Base-by-base conservation (phyloP, 495 filamentous ascomycete species). In the Aspergillus carlsbadensis region DNA sequence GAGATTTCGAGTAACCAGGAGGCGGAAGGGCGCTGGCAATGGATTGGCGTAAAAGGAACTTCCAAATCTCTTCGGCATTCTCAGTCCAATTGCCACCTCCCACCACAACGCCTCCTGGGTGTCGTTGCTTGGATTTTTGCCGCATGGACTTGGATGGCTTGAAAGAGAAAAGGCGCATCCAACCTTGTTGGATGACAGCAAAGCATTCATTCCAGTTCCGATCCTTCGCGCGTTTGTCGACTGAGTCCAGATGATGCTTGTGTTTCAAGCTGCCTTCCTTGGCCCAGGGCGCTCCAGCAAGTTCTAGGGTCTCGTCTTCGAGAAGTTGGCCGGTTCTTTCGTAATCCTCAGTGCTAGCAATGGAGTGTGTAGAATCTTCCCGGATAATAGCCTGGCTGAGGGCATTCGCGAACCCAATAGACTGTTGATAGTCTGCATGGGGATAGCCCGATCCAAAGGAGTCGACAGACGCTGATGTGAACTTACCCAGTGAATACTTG, bases 1-100 rank as follows among this genome's bases (percentile, higher is more conserved):
- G 83, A 20, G 85, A 80, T 56, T 94, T 94, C 29, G 91, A 96
- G 70, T 96, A 98, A 14, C 94, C 94, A 2, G 92, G 92, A 1
- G 91, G 80, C 6, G 95, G 94, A 20, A 98, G 84, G 1, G 86
- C 86, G 45, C 89, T 94, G 14, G 94, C 94, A 59, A 98, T 91
- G 2, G 93, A 94, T 63, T 98, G 93, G 13, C 91, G 85, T 4
- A 99, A 83, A 14, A 90, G 83, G 71, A 97, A 97, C 47, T 88
- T 86, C 58, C 87, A 91, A 29, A 95, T 78, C 59, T 84, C 88
- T 58, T 96, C 91, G 2, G 93, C 94, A 67, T 91, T 96, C 60
- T 96, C 91, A 54, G 89, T 92, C 93, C 93, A 98, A 70, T 98
- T 97, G 24, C 93, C 93, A 58, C 93, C 93, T 54, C 93, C 93